Evolutionary conservation across 805 yeast genomes (phyloP).

Genomic region (Candida boidinii): DNA sequence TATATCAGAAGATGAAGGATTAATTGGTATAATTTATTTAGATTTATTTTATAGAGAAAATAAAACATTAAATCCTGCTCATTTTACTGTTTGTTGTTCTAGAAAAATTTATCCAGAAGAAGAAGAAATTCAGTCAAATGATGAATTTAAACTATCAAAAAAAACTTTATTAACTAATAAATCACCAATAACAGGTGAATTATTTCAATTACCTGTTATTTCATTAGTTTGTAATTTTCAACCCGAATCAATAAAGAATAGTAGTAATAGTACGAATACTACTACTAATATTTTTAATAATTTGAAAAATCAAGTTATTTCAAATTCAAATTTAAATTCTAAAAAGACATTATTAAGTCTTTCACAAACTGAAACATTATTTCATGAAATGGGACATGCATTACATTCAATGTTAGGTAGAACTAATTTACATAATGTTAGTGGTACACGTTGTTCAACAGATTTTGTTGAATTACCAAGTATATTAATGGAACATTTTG

Average conservation of each 20-base stretch:
- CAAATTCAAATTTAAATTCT: neutral
- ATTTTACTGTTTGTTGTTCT: slow-evolving; percentile 93
- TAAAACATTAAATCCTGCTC: slow-evolving; percentile 83
- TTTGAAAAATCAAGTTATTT: no score
- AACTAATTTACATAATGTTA: slow-evolving; percentile 80
- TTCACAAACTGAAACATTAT: slow-evolving; percentile 83
- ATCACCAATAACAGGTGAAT: slow-evolving; percentile 34
- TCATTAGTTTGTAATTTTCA: slow-evolving; percentile 81
- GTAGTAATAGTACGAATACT: no score
- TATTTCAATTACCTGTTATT: slow-evolving; percentile 80
- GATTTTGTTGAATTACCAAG: slow-evolving; percentile 97
- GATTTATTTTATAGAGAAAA: slow-evolving; percentile 77
- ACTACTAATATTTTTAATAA: no score
- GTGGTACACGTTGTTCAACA: slow-evolving; percentile 92
- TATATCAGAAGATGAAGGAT: slow-evolving; percentile 49
- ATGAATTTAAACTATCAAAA: slow-evolving; percentile 24
- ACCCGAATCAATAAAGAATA: no score
- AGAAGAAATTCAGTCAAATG: slow-evolving; percentile 36
- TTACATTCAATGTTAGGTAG: slow-evolving; percentile 96
- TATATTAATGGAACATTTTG: slow-evolving; percentile 91
- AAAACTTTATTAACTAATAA: slow-evolving; percentile 23
- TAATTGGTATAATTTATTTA: slow-evolving; percentile 77
- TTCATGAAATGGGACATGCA: slow-evolving; percentile 99
- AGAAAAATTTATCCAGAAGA: slow-evolving; percentile 60
- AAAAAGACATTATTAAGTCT: slow-evolving; percentile 52